These are phyloP conservation scores for Protomyces gravidus DNA, from an alignment of 1,139 yeast genomes.

Conservation along the genomic window DNA sequence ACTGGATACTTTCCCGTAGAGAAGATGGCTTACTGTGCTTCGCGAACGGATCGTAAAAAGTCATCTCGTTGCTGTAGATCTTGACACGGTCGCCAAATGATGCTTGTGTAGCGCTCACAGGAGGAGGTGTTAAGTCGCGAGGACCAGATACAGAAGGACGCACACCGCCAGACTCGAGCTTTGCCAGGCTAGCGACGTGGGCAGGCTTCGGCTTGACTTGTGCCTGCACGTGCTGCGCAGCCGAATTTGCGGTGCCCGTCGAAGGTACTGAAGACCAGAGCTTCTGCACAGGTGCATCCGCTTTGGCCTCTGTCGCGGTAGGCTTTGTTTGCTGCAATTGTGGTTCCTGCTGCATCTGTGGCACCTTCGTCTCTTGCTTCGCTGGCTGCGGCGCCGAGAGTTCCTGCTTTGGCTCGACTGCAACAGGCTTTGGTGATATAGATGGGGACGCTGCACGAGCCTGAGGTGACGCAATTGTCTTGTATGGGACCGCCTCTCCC, in stretches of 20 bases:
- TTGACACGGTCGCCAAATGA: slow-evolving; percentile 1
- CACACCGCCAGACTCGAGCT: background rate
- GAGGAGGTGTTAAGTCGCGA: background rate
- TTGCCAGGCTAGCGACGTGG: background rate
- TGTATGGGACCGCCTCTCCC: background rate
- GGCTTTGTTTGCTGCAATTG: no score
- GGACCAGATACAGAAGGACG: background rate
- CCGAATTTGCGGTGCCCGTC: no score
- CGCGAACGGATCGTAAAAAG: slow-evolving; percentile 21
- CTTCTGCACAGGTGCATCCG: background rate
- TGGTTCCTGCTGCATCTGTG: background rate
- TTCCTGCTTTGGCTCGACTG: no score
- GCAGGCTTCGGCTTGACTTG: background rate
- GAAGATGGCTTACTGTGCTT: background rate
- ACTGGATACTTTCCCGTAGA: background rate
- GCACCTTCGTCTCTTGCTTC: background rate
- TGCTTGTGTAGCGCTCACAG: background rate
- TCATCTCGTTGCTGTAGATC: slow-evolving; percentile 11
- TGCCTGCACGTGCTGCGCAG: background rate
- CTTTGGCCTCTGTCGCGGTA: no score
- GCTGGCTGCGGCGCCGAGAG: background rate
- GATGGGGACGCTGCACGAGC: background rate
- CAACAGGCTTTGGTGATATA: background rate
- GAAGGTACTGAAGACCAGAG: background rate
- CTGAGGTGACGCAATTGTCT: background rate